Percentiles rank a stretch among this genome's conserved stretches.
Conservation (phyloP, 805 yeast species). For the Grigorovia transvaalensis region DNA sequence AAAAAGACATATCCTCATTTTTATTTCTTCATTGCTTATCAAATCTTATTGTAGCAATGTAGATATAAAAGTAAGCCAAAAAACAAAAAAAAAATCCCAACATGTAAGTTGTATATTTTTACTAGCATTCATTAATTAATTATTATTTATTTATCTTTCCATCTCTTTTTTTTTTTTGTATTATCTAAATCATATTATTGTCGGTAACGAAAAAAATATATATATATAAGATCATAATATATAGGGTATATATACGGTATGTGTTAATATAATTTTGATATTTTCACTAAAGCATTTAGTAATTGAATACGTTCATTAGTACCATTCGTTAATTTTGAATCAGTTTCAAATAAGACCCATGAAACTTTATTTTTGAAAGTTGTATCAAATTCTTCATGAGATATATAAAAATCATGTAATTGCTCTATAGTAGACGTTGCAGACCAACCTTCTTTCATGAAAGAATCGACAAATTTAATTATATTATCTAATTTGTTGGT, state of each 20-base stretch:
- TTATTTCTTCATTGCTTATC: too few species aligned
- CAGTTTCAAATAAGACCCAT: conserved; percentile 58
- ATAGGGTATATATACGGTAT: neutral
- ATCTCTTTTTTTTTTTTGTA: too few species aligned
- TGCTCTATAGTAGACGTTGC: conserved; percentile 63
- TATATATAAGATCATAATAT: too few species aligned
- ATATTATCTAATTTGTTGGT: conserved; percentile 28
- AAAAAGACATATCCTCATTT: too few species aligned
- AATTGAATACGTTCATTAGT: conserved; percentile 82
- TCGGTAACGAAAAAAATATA: too few species aligned
- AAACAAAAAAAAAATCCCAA: neutral
- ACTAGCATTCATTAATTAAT: neutral
- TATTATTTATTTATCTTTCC: neutral
- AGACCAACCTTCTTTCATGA: conserved; percentile 65
- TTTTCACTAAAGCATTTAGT: conserved; percentile 48
- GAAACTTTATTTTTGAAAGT: conserved; percentile 57
- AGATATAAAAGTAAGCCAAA: too few species aligned
- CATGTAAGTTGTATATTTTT: neutral
- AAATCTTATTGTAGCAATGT: too few species aligned
- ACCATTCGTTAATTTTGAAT: conserved; percentile 67
- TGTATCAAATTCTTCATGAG: conserved; percentile 41
- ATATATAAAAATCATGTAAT: conserved; percentile 55
- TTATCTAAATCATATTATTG: too few species aligned
- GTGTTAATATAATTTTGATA: conserved; percentile 30
- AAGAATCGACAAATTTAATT: conserved; percentile 36